Conservation (phyloP, 148 eudicot genomes). For the Rheum nobile region DNA sequence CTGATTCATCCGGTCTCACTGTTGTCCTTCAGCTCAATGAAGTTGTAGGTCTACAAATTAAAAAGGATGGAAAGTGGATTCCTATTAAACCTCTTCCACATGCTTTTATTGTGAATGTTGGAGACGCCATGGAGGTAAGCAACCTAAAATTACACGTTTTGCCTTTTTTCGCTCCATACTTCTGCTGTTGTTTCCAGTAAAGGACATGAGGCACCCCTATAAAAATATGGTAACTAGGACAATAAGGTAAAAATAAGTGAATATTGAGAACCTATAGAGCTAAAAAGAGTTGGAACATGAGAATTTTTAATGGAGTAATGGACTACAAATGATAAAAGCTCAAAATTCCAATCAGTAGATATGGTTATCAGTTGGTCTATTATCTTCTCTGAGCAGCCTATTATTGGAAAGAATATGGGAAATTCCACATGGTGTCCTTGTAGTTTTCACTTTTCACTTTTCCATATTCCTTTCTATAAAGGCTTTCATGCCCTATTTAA, state of each 20-base stretch:
- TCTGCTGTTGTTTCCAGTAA: neutral
- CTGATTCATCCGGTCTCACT: slow-evolving; percentile 50
- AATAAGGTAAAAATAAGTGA: neutral
- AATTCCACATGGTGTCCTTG: too few species aligned
- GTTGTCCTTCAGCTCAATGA: slow-evolving; percentile 48
- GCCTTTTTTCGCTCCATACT: neutral
- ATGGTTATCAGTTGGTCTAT: neutral
- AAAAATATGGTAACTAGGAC: neutral
- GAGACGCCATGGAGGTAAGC: slow-evolving; percentile 31
- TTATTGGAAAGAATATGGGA: too few species aligned
- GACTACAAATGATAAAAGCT: neutral
- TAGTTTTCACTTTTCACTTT: too few species aligned
- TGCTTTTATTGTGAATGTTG: slow-evolving; percentile 52
- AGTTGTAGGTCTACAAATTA: slow-evolving; percentile 40
- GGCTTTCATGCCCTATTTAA: neutral
- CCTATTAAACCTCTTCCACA: slow-evolving; percentile 26
- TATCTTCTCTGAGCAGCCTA: too few species aligned
- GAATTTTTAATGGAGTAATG: too few species aligned
- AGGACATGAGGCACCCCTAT: neutral
- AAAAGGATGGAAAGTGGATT: slow-evolving; percentile 53
- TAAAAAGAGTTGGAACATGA: too few species aligned
- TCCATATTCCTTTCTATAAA: too few species aligned
- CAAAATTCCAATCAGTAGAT: neutral
- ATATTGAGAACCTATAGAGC: neutral
- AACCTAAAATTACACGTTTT: neutral